Base-by-base conservation (phyloP, 352 stramenopile species). In the Blastocystis sp. region DNA sequence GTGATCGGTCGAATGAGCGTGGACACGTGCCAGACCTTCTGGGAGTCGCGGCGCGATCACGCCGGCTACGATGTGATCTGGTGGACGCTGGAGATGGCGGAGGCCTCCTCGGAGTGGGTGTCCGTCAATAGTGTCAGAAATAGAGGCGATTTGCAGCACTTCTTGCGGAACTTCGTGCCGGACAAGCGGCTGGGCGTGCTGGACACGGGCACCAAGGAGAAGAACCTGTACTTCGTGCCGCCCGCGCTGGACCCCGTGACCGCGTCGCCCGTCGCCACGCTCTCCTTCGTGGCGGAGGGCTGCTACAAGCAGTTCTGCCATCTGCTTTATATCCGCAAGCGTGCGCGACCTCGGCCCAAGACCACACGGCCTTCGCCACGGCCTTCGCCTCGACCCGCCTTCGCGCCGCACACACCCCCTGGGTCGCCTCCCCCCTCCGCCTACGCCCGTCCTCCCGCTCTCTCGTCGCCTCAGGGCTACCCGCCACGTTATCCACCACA, bases 1-100 rank as follows among this genome's bases (percentile, higher is more conserved):
- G 71, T 81, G 71, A 81, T 81, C 71, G 71, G 71, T 40, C 71
- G 71, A n/a, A 59, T 81, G 59, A 67, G 23, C 34, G 71, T 81
- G 38, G 23, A 17, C 19, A 61, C 56, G 59, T 81, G 71, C 52
- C 40, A 81, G 2, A 38, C 71, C 19, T 81, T 64, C 71, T 81
- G 21, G 28, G 52, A 59, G 11, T 66, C 71, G n/a, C n/a, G 71
- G 23, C n/a, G 62, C 21, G 71, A 62, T 9, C 23, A 66, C 28
- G 10, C 48, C 21, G 43, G 21, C 10, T 81, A 48, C 59, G 71
- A 81, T 34, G 56, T 81, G 11, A 17, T 67, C 10, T 81, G 71
- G 71, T 52, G 43, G 52, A 38, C 21, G 19, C 38, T 81, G 59
- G 71, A 81, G 59, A 21, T 81, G 28, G 34, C 45, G 7, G 71